These are phyloP conservation scores for Candida anglica DNA, from an alignment of 805 yeast genomes.

Conservation along the genomic window DNA sequence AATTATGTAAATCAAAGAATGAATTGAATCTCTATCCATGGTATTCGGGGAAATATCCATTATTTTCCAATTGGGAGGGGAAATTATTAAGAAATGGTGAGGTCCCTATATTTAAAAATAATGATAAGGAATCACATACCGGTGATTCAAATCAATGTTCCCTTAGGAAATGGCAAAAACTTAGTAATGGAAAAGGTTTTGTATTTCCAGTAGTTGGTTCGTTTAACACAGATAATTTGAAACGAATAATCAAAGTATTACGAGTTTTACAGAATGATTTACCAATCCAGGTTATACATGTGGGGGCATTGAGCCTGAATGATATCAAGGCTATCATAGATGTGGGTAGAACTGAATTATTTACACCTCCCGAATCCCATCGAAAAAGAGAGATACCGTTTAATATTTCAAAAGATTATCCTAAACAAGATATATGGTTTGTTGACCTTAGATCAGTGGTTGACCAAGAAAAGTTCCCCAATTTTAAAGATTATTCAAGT, in stretches of 20 bases:
- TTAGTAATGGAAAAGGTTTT: not conserved
- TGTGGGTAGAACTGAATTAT: not conserved
- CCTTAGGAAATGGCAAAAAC: not conserved
- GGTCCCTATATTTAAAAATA: conserved; percentile 8
- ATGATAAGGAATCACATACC: not conserved
- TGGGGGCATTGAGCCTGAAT: not conserved
- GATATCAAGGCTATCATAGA: not conserved
- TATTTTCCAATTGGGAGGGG: conserved; percentile 13
- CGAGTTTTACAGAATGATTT: not conserved
- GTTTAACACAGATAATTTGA: not conserved
- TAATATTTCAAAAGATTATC: conserved; percentile 7
- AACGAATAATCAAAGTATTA: not conserved
- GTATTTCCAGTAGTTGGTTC: not conserved
- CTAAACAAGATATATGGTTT: conserved; percentile 23
- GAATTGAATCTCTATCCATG: conserved; percentile 24
- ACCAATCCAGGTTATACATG: not conserved
- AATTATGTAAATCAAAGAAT: conserved; percentile 8
- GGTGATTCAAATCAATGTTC: not conserved
- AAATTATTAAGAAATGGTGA: conserved; percentile 6
- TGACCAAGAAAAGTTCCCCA: conserved; percentile 11
- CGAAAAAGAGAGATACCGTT: not conserved
- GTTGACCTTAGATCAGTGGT: conserved; percentile 18
- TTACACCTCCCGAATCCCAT: no score
- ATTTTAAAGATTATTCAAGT: conserved; percentile 9
- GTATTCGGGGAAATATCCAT: conserved; percentile 22